phyloP scores from a whole-genome alignment of 148 eudicot species.

The Spergularia marina region DNA sequence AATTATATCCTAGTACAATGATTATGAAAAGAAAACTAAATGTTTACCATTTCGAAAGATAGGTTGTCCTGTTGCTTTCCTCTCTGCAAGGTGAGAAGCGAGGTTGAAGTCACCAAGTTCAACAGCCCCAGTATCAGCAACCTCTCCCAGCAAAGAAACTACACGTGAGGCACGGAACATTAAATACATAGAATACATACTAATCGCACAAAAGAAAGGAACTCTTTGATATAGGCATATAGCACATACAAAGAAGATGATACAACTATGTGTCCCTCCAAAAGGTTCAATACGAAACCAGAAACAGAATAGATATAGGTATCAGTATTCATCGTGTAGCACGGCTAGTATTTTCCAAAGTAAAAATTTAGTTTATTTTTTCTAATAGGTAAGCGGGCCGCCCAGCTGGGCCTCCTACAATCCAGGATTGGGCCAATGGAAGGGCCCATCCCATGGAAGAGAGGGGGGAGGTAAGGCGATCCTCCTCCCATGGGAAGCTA shows the following conservation, averaged over 20 bases:
- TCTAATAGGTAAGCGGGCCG: too few species aligned
- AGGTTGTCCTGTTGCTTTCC: constrained; percentile 68
- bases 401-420: too few species aligned
- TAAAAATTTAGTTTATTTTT: neutral
- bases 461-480: too few species aligned
- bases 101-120: constrained; percentile 70
- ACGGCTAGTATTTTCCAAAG: neutral
- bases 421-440: too few species aligned
- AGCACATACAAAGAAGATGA: constrained; percentile 3
- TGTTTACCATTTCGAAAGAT: constrained; percentile 66
- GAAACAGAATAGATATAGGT: neutral
- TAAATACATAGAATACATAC: neutral
- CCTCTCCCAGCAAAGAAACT: constrained; percentile 63
- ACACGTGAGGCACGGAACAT: constrained; percentile 21
- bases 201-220: constrained; percentile 6
- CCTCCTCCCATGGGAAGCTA: too few species aligned
- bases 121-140: constrained; percentile 70
- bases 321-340: neutral
- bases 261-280: constrained; percentile 4
- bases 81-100: constrained; percentile 70
- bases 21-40: neutral
- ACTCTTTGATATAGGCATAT: too few species aligned
- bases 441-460: too few species aligned
- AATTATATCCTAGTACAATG: neutral
- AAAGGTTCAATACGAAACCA: neutral